Evolutionary conservation across 352 stramenopile genomes (phyloP).

Genomic region (Pythium graminicola): DNA sequence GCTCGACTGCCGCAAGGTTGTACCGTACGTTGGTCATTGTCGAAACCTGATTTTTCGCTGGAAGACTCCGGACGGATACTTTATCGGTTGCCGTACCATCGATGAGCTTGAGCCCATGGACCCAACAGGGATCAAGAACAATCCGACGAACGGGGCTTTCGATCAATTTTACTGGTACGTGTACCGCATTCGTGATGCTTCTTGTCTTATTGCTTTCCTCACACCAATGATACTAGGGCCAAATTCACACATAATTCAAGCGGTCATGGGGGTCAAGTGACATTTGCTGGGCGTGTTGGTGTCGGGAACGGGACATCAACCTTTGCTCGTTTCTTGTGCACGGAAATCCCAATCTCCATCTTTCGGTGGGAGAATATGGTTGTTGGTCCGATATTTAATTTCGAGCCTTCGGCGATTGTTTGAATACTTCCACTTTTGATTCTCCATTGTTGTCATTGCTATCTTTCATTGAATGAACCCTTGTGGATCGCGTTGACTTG

Average conservation of each 20-base stretch:
- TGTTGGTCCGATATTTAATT: slow-evolving; percentile 24
- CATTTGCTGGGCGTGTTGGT: slow-evolving; percentile 22
- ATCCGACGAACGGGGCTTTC: slow-evolving; percentile 19
- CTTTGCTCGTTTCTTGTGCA: slow-evolving; percentile 24
- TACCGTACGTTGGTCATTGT: slow-evolving; percentile 18
- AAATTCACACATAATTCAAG: slow-evolving; percentile 15
- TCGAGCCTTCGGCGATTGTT: slow-evolving; percentile 3
- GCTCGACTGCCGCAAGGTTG: slow-evolving; percentile 19
- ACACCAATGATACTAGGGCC: too few relatives aligned
- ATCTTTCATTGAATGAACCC: slow-evolving; percentile 8
- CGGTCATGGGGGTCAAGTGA: slow-evolving; percentile 12
- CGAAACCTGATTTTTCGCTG: slow-evolving; percentile 25
- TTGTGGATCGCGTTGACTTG: slow-evolving; percentile 7
- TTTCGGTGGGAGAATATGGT: slow-evolving; percentile 27
- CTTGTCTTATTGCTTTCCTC: not conserved
- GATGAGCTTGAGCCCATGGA: slow-evolving; percentile 13
- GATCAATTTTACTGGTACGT: slow-evolving; percentile 31
- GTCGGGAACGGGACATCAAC: slow-evolving; percentile 21
- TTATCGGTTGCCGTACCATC: slow-evolving; percentile 25
- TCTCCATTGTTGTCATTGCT: slow-evolving; percentile 1
- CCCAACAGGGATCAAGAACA: not conserved
- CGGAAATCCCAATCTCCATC: slow-evolving; percentile 28
- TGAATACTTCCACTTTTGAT: slow-evolving; percentile 5
- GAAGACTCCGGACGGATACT: slow-evolving; percentile 24
- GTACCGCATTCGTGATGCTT: not conserved